A percentile compares a stretch with the other conserved stretches of the same genome.
Evolutionary conservation across 306 rosid genomes (phyloP).

Genomic region (Trifolium repens): DNA sequence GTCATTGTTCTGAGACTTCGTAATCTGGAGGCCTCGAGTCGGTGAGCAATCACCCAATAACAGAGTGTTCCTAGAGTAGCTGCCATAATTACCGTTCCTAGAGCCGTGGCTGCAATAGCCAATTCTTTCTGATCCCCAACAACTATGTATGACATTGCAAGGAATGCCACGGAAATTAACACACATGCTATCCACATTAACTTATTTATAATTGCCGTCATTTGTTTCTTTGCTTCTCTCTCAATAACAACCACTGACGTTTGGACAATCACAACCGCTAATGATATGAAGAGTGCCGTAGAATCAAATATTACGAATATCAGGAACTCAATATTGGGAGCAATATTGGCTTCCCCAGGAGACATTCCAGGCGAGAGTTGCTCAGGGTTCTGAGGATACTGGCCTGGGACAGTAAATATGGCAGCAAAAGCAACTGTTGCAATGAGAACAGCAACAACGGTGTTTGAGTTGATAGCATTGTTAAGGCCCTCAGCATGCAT

Average conservation of each 20-base stretch:
- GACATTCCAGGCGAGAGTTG: constrained; percentile 42
- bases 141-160: constrained; percentile 75
- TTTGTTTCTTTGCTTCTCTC: constrained; percentile 64
- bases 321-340: constrained; percentile 48
- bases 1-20: constrained; percentile 59
- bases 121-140: constrained; percentile 68
- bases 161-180: constrained; percentile 72
- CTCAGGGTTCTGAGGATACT: constrained; percentile 37
- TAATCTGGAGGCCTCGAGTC: constrained; percentile 62
- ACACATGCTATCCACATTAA: constrained; percentile 86
- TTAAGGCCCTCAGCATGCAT: constrained; percentile 83
- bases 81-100: constrained; percentile 80
- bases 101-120: constrained; percentile 65
- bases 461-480: constrained; percentile 82
- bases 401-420: constrained; percentile 75
- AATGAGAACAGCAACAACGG: constrained; percentile 77
- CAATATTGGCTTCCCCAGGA: constrained; percentile 66
- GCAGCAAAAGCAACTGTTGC: constrained; percentile 90
- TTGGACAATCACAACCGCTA: constrained; percentile 88
- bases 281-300: constrained; percentile 75
- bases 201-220: constrained; percentile 79
- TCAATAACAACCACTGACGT: constrained; percentile 75
- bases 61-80: constrained; percentile 75
- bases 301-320: constrained; percentile 74
- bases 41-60: constrained; percentile 69